These are phyloP conservation scores for cucumber (Cucumis sativus) DNA, from an alignment of 306 rosid species.

Conservation along the genomic window DNA sequence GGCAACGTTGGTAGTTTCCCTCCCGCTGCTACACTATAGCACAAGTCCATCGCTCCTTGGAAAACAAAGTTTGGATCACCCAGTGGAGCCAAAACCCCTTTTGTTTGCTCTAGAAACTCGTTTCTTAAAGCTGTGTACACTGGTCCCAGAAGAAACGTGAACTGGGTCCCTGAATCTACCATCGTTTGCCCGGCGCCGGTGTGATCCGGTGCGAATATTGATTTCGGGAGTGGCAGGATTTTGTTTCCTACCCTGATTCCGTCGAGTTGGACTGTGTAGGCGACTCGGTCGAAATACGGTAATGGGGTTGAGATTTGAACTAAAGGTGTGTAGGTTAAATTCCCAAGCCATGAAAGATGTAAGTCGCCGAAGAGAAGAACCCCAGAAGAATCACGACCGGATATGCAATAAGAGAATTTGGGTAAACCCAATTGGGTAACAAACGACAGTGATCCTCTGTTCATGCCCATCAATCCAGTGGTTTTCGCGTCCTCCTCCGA, in stretches of 20 bases:
- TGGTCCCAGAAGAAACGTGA: constrained; percentile 67
- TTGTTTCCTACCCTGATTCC: constrained; percentile 48
- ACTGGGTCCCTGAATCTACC: constrained; percentile 86
- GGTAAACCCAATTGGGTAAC: constrained; percentile 49
- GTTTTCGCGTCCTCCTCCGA: constrained; percentile 60
- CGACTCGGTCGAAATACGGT: constrained; percentile 74
- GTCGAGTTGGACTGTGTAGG: constrained; percentile 56
- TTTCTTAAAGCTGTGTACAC: constrained; percentile 52
- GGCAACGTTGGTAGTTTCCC: constrained; percentile 24
- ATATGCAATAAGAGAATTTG: constrained; percentile 74
- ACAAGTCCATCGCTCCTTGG: constrained; percentile 77
- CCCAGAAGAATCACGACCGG: constrained; percentile 51
- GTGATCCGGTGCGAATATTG: constrained; percentile 46
- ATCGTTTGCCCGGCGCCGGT: constrained; percentile 89
- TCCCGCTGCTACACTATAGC: constrained; percentile 22
- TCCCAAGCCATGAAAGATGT: constrained; percentile 36
- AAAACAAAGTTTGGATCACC: constrained; percentile 51
- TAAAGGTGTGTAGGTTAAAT: constrained; percentile 58
- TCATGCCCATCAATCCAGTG: constrained; percentile 79
- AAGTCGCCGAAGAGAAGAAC: constrained; percentile 56
- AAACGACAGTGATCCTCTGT: constrained; percentile 68
- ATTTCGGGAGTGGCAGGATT: constrained; percentile 26
- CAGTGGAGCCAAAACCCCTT: constrained; percentile 16
- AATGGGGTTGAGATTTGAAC: constrained; percentile 48
- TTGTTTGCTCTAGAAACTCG: constrained; percentile 47